A percentile compares a stretch with the other conserved stretches of the same genome.
phyloP scores from a whole-genome alignment of 352 stramenopile genomes.

The Phytophthora citricola region DNA sequence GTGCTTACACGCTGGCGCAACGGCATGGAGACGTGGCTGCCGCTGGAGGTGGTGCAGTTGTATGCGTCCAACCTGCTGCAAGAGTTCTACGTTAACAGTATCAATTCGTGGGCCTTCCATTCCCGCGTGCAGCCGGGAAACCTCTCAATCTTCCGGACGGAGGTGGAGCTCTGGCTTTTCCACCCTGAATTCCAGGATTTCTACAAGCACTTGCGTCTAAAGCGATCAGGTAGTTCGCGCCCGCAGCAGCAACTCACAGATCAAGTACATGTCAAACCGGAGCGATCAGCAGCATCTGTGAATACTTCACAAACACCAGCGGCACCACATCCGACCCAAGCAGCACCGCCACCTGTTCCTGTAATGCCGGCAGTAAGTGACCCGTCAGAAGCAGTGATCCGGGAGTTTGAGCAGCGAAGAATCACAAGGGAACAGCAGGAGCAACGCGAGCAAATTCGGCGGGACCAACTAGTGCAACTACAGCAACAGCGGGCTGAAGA shows the following conservation, averaged over 20 bases:
- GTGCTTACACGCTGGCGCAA: constrained; percentile 74
- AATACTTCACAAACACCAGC: neutral
- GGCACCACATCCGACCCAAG: neutral
- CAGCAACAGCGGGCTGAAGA: constrained; percentile 24
- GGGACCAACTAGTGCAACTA: constrained; percentile 13
- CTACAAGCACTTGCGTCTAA: constrained; percentile 50
- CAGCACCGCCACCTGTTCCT: neutral
- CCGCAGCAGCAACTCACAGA: constrained; percentile 18
- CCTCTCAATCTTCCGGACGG: constrained; percentile 51
- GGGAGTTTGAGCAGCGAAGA: constrained; percentile 40
- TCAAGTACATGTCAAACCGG: constrained; percentile 36
- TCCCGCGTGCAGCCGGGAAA: constrained; percentile 50
- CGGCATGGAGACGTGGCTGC: constrained; percentile 71
- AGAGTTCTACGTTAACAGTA: constrained; percentile 78
- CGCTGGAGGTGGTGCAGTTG: constrained; percentile 61
- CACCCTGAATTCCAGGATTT: constrained; percentile 74
- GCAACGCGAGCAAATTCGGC: constrained; percentile 15
- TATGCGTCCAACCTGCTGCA: constrained; percentile 57
- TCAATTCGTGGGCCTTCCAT: constrained; percentile 79
- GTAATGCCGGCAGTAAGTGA: constrained; percentile 5
- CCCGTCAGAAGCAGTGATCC: constrained; percentile 33
- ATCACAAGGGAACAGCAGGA: constrained; percentile 35
- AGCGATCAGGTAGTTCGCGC: constrained; percentile 11
- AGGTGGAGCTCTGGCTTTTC: constrained; percentile 80
- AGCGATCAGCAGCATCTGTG: constrained; percentile 7